Base-by-base conservation (phyloP, 2,329 filamentous ascomycete species). In the Botrytis porri region DNA sequence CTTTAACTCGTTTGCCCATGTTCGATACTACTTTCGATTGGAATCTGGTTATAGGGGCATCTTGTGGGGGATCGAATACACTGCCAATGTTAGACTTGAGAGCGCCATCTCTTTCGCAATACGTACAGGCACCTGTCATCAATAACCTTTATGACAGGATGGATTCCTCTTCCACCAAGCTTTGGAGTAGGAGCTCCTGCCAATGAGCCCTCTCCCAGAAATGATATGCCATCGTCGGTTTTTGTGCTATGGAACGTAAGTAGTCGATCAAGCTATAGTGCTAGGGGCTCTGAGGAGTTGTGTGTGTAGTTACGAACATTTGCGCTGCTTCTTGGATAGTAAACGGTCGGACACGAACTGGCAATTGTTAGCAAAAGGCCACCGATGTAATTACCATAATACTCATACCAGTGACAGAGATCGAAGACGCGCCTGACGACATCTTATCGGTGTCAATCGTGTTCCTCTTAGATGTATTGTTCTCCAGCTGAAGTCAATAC, bases 1-100 rank as follows among this genome's bases (percentile, higher is more conserved):
- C 97, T 82, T 99, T 99, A 79, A 96, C 93, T 78, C 94, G 92
- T 83, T 97, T 98, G 72, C 95, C 94, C 71, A 90, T 88, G 1
- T 85, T 85, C 5, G 92, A 91, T 16, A 97, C 88, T 18, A 97
- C 91, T 3, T 92, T 94, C 81, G 91, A 88, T 43, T 92, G 92
- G 82, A 98, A 97, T 77, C 92, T 92, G 75, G 97, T 94, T 14
- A 98, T 90, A 0, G 95, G 93, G 79, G 90, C 97, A 81, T 98
- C 95, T 83, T 99, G 96, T 60, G 96, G 96, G 12, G 96, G 96
- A 79, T 99, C 96, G 82, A 99, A 99, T 45, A 99, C 91, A 81
- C 96, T 98, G 81, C 37, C 35, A 60, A 16, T 51, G 25, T 72
- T 59, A 69, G 73, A 51, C 25, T 22, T 29, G 12, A 25, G 18